phyloP scores from a whole-genome alignment of 306 rosid species.

The Hippophae rhamnoides region DNA sequence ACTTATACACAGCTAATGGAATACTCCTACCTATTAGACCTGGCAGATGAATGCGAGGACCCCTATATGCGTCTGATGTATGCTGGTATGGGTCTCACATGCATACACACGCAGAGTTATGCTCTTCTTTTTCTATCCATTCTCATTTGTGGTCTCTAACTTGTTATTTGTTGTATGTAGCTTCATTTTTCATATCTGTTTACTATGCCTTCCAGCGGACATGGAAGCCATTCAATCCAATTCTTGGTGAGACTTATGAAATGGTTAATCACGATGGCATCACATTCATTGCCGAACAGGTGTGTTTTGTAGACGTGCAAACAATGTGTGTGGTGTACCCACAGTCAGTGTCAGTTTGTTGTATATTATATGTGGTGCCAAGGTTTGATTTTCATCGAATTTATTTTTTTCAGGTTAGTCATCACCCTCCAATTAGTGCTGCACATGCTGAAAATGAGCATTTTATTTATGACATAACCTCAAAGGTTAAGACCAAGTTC shows the following conservation, averaged over 20 bases:
- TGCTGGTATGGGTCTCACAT: slow-evolving; percentile 39
- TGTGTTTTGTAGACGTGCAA: slow-evolving; percentile 23
- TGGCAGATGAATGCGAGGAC: slow-evolving; percentile 79
- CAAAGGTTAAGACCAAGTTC: slow-evolving; percentile 86
- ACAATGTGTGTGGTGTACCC: not conserved
- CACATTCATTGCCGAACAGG: slow-evolving; percentile 85
- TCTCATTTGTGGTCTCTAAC: not conserved
- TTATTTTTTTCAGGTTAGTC: slow-evolving; percentile 56
- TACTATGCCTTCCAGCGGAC: slow-evolving; percentile 88
- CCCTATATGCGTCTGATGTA: slow-evolving; percentile 70
- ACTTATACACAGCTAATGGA: slow-evolving; percentile 67
- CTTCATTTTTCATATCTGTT: slow-evolving; percentile 92
- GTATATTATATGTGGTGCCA: slow-evolving; percentile 1
- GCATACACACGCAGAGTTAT: slow-evolving; percentile 6
- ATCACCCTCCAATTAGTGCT: slow-evolving; percentile 97
- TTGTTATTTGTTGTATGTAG: slow-evolving; percentile 28
- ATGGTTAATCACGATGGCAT: slow-evolving; percentile 63
- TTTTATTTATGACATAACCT: slow-evolving; percentile 76
- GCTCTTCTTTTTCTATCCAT: slow-evolving; percentile 3
- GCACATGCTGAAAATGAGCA: slow-evolving; percentile 89
- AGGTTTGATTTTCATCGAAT: slow-evolving; percentile 3
- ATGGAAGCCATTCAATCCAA: slow-evolving; percentile 97
- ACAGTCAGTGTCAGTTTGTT: not conserved
- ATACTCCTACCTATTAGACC: slow-evolving; percentile 72
- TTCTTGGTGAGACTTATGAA: slow-evolving; percentile 93